Evolutionary conservation across 2,329 filamentous ascomycete genomes (phyloP).

Genomic region (Pseudopithomyces maydicus): DNA sequence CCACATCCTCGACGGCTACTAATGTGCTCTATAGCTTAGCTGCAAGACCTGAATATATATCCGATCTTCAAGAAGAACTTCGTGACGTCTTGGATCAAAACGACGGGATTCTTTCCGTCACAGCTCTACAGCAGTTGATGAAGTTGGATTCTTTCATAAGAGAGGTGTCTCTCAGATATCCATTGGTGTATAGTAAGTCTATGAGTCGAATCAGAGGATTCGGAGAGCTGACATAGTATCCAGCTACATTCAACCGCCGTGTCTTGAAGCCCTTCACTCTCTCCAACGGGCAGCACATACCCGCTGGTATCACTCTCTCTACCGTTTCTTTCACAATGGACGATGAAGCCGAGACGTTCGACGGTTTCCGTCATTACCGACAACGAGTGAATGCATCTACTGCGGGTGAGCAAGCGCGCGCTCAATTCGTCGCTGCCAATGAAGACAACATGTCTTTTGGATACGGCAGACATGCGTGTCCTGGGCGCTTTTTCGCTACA

Average conservation of each 20-base stretch:
- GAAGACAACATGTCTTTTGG: conserved; percentile 33
- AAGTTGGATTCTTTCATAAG: not conserved
- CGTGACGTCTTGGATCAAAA: not conserved
- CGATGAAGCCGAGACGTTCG: not conserved
- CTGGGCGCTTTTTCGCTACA: conserved; percentile 40
- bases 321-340: not conserved
- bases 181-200: not conserved
- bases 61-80: not conserved
- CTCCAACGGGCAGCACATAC: conserved; percentile 10
- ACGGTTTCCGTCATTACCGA: not conserved
- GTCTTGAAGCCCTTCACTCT: conserved; percentile 22
- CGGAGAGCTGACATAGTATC: not conserved
- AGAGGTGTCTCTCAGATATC: not conserved
- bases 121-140: not conserved
- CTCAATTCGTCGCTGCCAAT: conserved; percentile 38
- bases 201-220: no score
- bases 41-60: not conserved
- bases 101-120: not conserved
- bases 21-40: not conserved
- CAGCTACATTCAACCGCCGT: not conserved
- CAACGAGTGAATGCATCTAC: not conserved
- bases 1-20: not conserved
- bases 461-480: conserved; percentile 39
- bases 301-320: not conserved
- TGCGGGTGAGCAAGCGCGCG: not conserved